Evolutionary conservation across 306 rosid genomes (phyloP).

Genomic region (Castanea mollissima): DNA sequence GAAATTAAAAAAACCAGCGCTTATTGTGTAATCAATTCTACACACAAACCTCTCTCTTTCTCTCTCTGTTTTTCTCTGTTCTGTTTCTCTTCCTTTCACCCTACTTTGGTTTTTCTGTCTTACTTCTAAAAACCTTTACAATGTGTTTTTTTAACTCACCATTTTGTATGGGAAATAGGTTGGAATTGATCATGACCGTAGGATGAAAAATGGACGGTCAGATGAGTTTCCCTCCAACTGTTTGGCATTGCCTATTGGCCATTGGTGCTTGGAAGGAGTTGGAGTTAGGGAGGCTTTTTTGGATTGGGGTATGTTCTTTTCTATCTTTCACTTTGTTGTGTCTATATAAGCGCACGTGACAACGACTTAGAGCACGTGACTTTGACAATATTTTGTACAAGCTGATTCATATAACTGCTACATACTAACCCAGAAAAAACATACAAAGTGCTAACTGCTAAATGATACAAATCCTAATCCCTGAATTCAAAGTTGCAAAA

Average conservation of each 20-base stretch:
- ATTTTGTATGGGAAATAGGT: neutral
- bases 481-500: neutral
- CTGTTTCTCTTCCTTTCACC: conserved; percentile 8
- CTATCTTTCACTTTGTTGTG: neutral
- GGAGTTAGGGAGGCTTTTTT: neutral
- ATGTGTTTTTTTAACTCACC: too few relatives aligned
- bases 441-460: too few relatives aligned
- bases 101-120: neutral
- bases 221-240: conserved; percentile 1
- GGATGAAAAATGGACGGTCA: conserved; percentile 21
- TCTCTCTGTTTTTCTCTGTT: conserved; percentile 2
- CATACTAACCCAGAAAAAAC: neutral
- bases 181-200: conserved; percentile 6
- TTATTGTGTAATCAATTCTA: neutral
- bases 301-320: neutral
- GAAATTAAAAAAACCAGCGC: neutral
- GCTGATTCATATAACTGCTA: too few relatives aligned
- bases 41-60: neutral
- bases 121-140: neutral
- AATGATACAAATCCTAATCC: too few relatives aligned
- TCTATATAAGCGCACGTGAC: neutral
- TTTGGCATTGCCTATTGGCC: neutral
- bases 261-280: neutral
- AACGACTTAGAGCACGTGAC: neutral
- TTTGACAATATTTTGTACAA: neutral